phyloP scores from a whole-genome alignment of 2,329 filamentous ascomycete genomes.

The Cladophialophora immunda region DNA sequence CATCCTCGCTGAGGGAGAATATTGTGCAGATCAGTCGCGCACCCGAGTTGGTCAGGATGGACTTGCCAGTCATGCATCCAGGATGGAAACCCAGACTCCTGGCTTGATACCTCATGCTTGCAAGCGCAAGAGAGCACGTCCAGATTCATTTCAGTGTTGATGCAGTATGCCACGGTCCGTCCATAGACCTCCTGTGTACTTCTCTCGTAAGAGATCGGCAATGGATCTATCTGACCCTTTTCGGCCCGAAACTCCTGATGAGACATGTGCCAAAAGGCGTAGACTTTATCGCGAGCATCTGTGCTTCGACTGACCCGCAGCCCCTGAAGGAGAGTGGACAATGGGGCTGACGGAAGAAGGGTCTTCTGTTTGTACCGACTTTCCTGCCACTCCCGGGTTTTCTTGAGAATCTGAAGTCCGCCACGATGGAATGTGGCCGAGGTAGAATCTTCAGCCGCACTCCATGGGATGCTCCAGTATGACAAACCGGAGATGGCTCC shows the following conservation, averaged over 20 bases:
- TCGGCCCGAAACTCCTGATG: not conserved
- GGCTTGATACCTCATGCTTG: not conserved
- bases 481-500: slow-evolving; percentile 1
- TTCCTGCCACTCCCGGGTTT: not conserved
- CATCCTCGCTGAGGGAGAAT: not conserved
- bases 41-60: slow-evolving; percentile 1
- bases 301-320: not conserved
- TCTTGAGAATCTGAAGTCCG: not conserved
- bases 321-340: not conserved
- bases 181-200: not conserved
- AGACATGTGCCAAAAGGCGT: slow-evolving; percentile 1
- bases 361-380: not conserved
- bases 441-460: not conserved
- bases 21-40: not conserved
- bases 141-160: not conserved
- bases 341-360: not conserved
- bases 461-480: not conserved
- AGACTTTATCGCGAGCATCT: not conserved
- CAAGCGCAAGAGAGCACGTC: slow-evolving; percentile 2
- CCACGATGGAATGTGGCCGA: not conserved
- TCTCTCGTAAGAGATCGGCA: not conserved
- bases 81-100: not conserved
- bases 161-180: not conserved
- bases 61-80: slow-evolving; percentile 3
- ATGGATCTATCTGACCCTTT: not conserved